A percentile compares a stretch with the other conserved stretches of the same genome.
Conservation (phyloP, 257 asterid genomes). For the Cinchona pubescens region DNA sequence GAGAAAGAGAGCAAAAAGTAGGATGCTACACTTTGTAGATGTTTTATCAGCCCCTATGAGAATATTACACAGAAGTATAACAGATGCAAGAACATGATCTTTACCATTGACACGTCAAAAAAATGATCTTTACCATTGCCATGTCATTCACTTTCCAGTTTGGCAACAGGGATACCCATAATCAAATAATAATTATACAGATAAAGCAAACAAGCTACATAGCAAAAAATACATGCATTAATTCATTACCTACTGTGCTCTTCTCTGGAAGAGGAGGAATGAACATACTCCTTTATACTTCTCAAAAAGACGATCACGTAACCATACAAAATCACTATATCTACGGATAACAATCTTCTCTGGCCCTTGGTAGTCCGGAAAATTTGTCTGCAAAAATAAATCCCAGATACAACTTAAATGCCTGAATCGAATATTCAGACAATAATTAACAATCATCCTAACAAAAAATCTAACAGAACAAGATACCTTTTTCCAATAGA, state of each 20-base stretch:
- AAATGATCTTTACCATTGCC: not conserved
- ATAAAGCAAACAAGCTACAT: not conserved
- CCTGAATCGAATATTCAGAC: not conserved
- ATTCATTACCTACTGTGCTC: conserved; percentile 88
- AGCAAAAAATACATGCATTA: not conserved
- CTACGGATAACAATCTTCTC: conserved; percentile 96
- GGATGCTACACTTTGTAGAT: too few relatives aligned
- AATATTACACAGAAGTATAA: not conserved
- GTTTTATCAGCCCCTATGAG: not conserved
- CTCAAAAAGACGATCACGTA: conserved; percentile 87
- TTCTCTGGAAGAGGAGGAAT: conserved; percentile 99
- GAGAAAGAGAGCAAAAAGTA: too few relatives aligned
- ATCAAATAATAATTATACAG: not conserved
- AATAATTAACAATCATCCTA: not conserved
- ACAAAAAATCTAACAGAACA: not conserved
- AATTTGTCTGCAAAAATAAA: conserved; percentile 65
- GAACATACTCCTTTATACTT: conserved; percentile 88
- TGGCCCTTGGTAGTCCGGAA: conserved; percentile 75
- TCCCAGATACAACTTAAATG: not conserved
- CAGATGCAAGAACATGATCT: not conserved
- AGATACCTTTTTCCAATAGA: not conserved
- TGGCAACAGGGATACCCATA: not conserved
- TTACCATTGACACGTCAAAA: not conserved
- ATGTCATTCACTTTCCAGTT: not conserved
- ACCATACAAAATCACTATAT: conserved; percentile 94